Percentiles rank a stretch among this genome's conserved stretches.
phyloP scores from a whole-genome alignment of 495 filamentous ascomycete genomes.

The Aspergillus cavernicola region DNA sequence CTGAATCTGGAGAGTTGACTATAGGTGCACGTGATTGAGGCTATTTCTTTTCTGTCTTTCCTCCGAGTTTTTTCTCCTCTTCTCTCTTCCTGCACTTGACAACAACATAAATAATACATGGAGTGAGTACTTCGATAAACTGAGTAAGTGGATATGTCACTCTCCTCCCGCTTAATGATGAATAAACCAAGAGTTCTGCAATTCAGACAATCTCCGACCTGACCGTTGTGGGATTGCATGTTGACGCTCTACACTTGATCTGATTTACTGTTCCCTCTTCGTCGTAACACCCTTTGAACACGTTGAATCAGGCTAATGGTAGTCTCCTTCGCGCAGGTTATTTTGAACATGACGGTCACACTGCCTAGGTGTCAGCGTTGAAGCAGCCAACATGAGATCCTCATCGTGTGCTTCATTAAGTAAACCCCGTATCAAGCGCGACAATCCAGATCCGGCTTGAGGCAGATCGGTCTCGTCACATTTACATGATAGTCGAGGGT shows the following conservation, averaged over 20 bases:
- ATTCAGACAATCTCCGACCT: conserved; percentile 48
- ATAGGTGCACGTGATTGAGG: conserved; percentile 31
- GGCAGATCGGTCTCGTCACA: conserved; percentile 43
- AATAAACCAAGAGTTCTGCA: conserved; percentile 54
- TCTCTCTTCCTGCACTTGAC: conserved; percentile 9
- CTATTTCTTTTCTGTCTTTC: conserved; percentile 11
- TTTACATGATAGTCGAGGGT: conserved; percentile 37
- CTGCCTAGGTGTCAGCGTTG: not conserved
- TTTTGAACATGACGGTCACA: conserved; percentile 1
- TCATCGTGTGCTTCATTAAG: not conserved
- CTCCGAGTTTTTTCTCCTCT: not conserved
- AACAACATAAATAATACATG: too few relatives aligned
- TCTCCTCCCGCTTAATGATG: conserved; percentile 32
- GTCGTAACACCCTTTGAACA: not conserved
- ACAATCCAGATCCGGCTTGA: conserved; percentile 35
- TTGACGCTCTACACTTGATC: conserved; percentile 59
- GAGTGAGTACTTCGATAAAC: too few relatives aligned
- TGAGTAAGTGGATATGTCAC: not conserved
- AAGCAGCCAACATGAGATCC: not conserved
- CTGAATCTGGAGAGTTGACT: conserved; percentile 16
- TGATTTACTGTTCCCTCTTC: conserved; percentile 26
- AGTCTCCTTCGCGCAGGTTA: not conserved
- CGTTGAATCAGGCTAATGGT: conserved; percentile 9
- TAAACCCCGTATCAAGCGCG: conserved; percentile 18
- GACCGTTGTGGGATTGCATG: conserved; percentile 41